A percentile compares a stretch with the other conserved stretches of the same genome.
Evolutionary conservation across 78 protist genomes (phyloP).

Genomic region (Dictyostelium firmibasis): DNA sequence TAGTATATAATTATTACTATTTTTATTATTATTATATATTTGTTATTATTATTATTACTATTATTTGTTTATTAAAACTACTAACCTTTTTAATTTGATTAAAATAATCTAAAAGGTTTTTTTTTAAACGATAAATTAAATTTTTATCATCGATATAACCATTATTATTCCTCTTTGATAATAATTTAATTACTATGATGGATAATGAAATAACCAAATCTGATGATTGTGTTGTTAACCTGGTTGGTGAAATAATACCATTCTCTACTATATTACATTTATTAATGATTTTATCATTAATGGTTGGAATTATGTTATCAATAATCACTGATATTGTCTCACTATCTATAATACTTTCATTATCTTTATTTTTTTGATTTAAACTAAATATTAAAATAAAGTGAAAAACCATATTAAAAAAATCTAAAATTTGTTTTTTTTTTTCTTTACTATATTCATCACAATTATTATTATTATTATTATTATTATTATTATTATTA

Average conservation of each 20-base stretch:
- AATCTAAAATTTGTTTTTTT: background rate
- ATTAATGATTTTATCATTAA: background rate
- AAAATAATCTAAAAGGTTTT: background rate
- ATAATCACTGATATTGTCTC: background rate
- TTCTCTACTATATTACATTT: background rate
- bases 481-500: too few relatives aligned
- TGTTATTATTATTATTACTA: too few relatives aligned
- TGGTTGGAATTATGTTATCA: background rate
- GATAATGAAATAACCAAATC: background rate
- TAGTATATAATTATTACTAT: background rate
- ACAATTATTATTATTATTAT: too few relatives aligned
- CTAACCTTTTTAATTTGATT: background rate
- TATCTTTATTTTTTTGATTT: background rate
- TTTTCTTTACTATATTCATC: background rate
- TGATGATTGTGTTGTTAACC: conserved; percentile 14
- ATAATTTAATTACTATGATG: background rate
- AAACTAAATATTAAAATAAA: background rate
- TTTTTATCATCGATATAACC: background rate
- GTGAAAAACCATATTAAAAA: background rate
- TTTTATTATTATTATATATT: background rate
- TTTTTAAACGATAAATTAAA: background rate
- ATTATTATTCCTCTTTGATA: background rate
- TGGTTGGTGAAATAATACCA: background rate
- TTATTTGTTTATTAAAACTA: background rate
- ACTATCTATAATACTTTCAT: background rate